A percentile compares a stretch with the other conserved stretches of the same genome.
These are phyloP conservation scores for Lactarius akahatsu DNA, from an alignment of 768 basidiomycete species.

Conservation along the genomic window DNA sequence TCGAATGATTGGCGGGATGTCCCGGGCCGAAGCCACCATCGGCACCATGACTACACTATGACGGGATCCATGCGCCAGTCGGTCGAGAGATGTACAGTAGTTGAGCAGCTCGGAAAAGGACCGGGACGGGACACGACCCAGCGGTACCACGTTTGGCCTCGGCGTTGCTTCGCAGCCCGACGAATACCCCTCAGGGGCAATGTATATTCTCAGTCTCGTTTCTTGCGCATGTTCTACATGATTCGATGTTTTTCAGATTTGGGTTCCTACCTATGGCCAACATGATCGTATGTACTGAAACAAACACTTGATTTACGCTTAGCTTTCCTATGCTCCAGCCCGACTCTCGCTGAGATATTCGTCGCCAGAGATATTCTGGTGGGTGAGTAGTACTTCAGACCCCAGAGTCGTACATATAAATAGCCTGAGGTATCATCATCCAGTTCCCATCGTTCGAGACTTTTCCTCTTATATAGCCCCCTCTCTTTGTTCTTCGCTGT, in stretches of 20 bases:
- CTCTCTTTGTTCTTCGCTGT: neutral
- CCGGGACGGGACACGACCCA: too few species aligned
- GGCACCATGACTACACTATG: conserved; percentile 38
- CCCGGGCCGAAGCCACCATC: conserved; percentile 54
- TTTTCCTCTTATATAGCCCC: neutral
- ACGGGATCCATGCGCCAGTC: conserved; percentile 54
- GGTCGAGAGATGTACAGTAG: conserved; percentile 38
- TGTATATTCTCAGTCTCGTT: too few species aligned
- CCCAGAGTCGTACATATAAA: neutral
- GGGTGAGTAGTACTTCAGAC: neutral
- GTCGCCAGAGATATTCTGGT: neutral
- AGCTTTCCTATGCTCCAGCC: neutral
- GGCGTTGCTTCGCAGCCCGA: too few species aligned
- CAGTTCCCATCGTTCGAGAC: neutral
- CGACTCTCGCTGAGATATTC: conserved; percentile 34
- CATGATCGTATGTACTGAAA: neutral
- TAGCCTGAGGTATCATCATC: neutral
- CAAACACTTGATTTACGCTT: neutral
- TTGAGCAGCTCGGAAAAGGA: too few species aligned
- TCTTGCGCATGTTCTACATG: too few species aligned
- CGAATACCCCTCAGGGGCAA: too few species aligned
- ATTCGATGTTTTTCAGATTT: too few species aligned
- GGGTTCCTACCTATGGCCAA: too few species aligned
- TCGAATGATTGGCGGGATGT: conserved; percentile 56
- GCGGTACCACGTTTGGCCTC: too few species aligned